Percentiles rank a stretch among this genome's conserved stretches.
Conservation (phyloP, 176 grass and related monocot genomes). For the Pontederia paniculata region DNA sequence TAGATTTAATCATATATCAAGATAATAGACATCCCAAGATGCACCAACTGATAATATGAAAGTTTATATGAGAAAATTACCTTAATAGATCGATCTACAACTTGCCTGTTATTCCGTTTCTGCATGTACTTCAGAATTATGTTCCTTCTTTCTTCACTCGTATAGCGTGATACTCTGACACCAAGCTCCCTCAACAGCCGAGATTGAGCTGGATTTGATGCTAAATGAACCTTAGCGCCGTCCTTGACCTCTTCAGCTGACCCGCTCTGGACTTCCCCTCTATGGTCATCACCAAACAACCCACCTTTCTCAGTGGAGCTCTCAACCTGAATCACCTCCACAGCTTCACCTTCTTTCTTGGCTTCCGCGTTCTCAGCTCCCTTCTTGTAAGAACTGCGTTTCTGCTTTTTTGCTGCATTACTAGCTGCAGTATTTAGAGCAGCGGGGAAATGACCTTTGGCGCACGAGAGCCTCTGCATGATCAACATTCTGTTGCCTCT, state of each 20-base stretch:
- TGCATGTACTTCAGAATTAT: conserved; percentile 97
- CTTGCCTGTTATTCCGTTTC: conserved; percentile 75
- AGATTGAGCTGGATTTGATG: conserved; percentile 31
- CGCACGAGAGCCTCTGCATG: conserved; percentile 28
- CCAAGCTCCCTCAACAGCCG: conserved; percentile 76
- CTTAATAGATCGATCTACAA: conserved; percentile 51
- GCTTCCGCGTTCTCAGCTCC: conserved; percentile 7
- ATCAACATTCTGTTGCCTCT: conserved; percentile 22
- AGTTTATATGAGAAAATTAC: conserved; percentile 19
- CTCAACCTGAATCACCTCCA: conserved; percentile 14
- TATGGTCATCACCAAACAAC: neutral
- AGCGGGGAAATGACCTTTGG: conserved; percentile 16
- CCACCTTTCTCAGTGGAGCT: conserved; percentile 2
- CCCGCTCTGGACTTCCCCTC: conserved; percentile 4
- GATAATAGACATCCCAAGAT: too few relatives aligned
- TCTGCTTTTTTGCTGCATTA: conserved; percentile 8
- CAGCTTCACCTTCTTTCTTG: neutral
- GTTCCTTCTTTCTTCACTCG: conserved; percentile 85
- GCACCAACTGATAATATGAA: neutral
- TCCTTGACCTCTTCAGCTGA: neutral
- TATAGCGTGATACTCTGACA: conserved; percentile 71
- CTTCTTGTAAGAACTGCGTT: conserved; percentile 13
- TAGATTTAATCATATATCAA: neutral
- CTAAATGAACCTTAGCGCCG: neutral
- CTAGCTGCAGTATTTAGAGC: neutral